phyloP scores from a whole-genome alignment of 2,329 filamentous ascomycete species.

The Plenodomus lindquistii region DNA sequence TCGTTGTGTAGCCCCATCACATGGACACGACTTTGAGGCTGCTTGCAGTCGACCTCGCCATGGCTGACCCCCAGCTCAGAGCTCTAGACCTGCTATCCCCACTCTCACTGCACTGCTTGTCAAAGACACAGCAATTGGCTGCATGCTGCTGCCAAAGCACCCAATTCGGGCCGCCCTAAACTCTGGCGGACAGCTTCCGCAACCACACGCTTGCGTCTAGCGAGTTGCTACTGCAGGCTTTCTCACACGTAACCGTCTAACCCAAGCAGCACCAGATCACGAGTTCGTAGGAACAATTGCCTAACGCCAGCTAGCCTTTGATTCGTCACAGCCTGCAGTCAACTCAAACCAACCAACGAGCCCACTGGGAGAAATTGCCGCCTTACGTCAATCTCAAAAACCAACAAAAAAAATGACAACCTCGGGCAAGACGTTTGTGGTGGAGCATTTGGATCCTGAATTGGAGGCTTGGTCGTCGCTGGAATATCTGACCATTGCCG shows the following conservation, averaged over 20 bases:
- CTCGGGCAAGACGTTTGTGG: conserved; percentile 75
- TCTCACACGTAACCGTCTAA: conserved; percentile 16
- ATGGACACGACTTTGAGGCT: conserved; percentile 2
- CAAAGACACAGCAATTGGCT: conserved; percentile 16
- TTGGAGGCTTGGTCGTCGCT: conserved; percentile 91
- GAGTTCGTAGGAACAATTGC: background rate
- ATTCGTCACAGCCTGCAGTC: conserved; percentile 17
- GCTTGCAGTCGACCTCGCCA: conserved; percentile 3
- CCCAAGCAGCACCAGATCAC: conserved; percentile 4
- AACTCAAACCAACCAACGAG: conserved; percentile 20
- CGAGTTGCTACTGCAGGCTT: conserved; percentile 32
- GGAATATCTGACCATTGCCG: conserved; percentile 86
- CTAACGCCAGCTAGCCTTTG: conserved; percentile 3
- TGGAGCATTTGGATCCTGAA: conserved; percentile 95
- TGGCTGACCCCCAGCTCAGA: conserved; percentile 3
- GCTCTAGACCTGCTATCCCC: conserved; percentile 5
- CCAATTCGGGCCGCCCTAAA: conserved; percentile 13
- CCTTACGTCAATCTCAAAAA: conserved; percentile 1
- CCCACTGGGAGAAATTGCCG: background rate
- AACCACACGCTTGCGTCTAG: conserved; percentile 25
- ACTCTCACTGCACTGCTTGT: conserved; percentile 10
- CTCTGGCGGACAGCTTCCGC: conserved; percentile 18
- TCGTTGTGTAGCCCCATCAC: conserved; percentile 5
- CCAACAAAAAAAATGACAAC: conserved; percentile 31
- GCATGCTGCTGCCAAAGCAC: conserved; percentile 11